phyloP scores from a whole-genome alignment of 116 monocot species.

The Trichopus zeylanicus region DNA sequence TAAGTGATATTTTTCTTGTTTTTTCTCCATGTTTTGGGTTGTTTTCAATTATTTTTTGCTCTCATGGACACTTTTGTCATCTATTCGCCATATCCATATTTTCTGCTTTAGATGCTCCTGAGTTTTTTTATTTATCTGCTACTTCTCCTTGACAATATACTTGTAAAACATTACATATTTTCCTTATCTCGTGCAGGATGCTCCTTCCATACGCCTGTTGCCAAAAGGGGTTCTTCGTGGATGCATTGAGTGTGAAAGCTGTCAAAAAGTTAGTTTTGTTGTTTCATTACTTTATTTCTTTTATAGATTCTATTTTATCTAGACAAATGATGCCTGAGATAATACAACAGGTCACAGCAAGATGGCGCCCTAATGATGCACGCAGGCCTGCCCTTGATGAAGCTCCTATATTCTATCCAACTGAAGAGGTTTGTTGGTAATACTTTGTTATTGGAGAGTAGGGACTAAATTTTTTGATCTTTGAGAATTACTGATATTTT shows the following conservation, averaged over 20 bases:
- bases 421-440: conserved; percentile 49
- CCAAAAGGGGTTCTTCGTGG: conserved; percentile 39
- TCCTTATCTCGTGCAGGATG: conserved; percentile 29
- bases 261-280: conserved; percentile 22
- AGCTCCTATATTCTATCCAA: conserved; percentile 86
- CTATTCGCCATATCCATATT: background rate
- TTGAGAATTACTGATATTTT: background rate
- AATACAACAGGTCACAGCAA: conserved; percentile 27
- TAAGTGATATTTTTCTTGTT: conserved; percentile 2
- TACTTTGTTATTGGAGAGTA: background rate
- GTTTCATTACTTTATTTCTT: background rate
- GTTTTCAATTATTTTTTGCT: background rate
- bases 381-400: conserved; percentile 62
- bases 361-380: conserved; percentile 51
- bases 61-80: too few relatives aligned
- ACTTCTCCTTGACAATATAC: background rate
- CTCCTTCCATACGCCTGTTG: conserved; percentile 5
- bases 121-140: background rate
- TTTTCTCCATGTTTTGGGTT: background rate
- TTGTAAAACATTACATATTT: background rate
- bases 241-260: conserved; percentile 21
- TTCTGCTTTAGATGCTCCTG: background rate
- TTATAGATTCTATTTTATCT: background rate
- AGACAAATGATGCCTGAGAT: background rate
- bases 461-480: background rate